Conservation (phyloP, 108 stramenopile species). For the Cylindrotheca closterium region DNA sequence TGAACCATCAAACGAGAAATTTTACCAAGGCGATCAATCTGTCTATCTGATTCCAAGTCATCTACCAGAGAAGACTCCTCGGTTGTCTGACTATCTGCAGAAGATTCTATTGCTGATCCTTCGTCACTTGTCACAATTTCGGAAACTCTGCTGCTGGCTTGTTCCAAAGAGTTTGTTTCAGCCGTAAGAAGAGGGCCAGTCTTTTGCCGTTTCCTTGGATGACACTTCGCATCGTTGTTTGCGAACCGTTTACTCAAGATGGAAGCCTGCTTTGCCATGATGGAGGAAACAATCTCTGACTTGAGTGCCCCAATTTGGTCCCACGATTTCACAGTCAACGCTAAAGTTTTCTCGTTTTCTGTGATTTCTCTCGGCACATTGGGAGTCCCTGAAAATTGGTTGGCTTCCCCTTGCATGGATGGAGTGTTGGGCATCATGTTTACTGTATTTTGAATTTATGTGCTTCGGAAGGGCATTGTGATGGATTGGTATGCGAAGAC, state of each 20-base stretch:
- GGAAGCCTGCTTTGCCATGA: slow-evolving; percentile 11
- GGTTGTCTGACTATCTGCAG: background rate
- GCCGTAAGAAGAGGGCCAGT: background rate
- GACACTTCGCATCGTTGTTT: too few relatives aligned
- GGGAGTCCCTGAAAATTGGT: too few relatives aligned
- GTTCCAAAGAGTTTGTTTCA: background rate
- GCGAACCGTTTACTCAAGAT: slow-evolving; percentile 6
- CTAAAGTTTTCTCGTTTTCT: too few relatives aligned
- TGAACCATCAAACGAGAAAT: slow-evolving; percentile 1
- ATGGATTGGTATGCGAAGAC: too few relatives aligned
- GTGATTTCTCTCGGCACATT: too few relatives aligned
- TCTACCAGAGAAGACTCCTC: background rate
- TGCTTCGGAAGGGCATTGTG: too few relatives aligned
- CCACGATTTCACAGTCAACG: too few relatives aligned
- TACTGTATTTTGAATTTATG: too few relatives aligned
- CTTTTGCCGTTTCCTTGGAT: too few relatives aligned
- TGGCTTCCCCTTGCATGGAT: too few relatives aligned
- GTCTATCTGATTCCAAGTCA: background rate
- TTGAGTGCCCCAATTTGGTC: slow-evolving; percentile 2
- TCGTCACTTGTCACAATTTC: slow-evolving; percentile 5
- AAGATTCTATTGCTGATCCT: background rate
- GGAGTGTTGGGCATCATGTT: too few relatives aligned
- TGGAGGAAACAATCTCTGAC: slow-evolving; percentile 2
- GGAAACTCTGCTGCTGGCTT: background rate
- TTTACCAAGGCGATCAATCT: slow-evolving; percentile 2